Conservation (phyloP, 2,329 filamentous ascomycete species). For the Xylaria multiplex region DNA sequence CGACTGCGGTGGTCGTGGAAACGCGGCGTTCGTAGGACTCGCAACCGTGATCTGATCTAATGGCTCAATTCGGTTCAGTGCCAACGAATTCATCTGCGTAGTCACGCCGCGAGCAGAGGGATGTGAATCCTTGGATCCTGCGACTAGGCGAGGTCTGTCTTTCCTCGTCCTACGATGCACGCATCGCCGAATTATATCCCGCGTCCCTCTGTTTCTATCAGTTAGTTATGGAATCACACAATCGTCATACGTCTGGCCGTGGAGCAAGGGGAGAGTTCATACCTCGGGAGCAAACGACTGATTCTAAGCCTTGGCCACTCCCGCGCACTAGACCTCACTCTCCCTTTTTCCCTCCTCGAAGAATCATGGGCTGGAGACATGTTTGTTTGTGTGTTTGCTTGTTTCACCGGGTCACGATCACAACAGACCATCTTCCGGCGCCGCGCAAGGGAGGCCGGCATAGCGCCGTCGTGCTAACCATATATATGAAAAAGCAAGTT, state of each 20-base stretch:
- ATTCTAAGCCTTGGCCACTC: background rate
- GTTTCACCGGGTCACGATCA: background rate
- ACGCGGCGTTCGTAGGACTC: background rate
- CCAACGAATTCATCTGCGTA: background rate
- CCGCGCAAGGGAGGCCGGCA: background rate
- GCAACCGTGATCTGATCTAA: background rate
- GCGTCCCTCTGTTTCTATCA: background rate
- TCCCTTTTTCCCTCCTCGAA: slow-evolving; percentile 2
- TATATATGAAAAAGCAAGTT: background rate
- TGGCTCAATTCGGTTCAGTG: background rate
- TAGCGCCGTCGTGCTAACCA: background rate
- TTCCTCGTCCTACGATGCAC: background rate
- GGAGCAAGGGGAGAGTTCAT: background rate
- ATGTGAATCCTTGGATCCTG: background rate
- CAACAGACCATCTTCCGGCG: background rate
- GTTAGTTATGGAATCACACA: background rate
- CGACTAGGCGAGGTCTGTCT: background rate
- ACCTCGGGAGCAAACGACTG: slow-evolving; percentile 5
- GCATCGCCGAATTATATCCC: background rate
- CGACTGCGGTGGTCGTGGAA: background rate
- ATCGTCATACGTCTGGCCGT: background rate
- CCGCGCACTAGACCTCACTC: background rate
- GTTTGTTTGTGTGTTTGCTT: background rate
- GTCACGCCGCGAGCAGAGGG: background rate
- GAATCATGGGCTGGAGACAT: slow-evolving; percentile 5